phyloP scores from a whole-genome alignment of 108 stramenopile genomes.

The Pseudonitzschia pungens region DNA sequence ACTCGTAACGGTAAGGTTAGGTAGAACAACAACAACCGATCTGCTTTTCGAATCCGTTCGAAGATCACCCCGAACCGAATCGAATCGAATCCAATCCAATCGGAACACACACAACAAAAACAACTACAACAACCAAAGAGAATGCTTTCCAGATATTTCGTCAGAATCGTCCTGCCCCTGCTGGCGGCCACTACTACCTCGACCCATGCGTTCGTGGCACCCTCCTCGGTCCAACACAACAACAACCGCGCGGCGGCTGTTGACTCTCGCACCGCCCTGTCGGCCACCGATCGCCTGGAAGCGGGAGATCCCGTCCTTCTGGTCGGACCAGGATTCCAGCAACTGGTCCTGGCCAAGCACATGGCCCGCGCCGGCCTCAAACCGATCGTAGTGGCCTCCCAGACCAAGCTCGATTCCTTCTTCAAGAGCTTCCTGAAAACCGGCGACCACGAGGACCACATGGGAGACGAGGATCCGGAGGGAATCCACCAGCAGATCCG shows the following conservation, averaged over 20 bases:
- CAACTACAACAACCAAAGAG: neutral
- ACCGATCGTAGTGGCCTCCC: conserved; percentile 38
- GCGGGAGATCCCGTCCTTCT: conserved; percentile 34
- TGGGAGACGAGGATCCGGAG: conserved; percentile 15
- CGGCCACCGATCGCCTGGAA: conserved; percentile 18
- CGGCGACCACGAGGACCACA: neutral
- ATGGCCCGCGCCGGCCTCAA: conserved; percentile 26
- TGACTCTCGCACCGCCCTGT: neutral
- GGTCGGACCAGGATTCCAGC: conserved; percentile 40
- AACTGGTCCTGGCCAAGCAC: conserved; percentile 39
- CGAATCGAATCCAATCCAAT: too few relatives aligned
- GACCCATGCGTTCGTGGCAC: neutral
- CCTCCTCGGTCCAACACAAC: neutral
- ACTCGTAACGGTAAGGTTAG: too few relatives aligned
- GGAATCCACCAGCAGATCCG: conserved; percentile 12
- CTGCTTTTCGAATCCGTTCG: too few relatives aligned
- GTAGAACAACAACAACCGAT: too few relatives aligned
- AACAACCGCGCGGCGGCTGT: neutral
- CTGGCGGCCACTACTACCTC: neutral
- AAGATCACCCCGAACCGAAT: too few relatives aligned
- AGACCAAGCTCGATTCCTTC: conserved; percentile 30
- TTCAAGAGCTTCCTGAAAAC: conserved; percentile 19
- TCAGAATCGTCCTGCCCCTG: neutral
- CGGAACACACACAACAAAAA: too few relatives aligned
- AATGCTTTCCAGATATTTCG: neutral